A percentile compares a stretch with the other conserved stretches of the same genome.
phyloP scores from a whole-genome alignment of 345 rosid species.

The Psidium guajava region DNA sequence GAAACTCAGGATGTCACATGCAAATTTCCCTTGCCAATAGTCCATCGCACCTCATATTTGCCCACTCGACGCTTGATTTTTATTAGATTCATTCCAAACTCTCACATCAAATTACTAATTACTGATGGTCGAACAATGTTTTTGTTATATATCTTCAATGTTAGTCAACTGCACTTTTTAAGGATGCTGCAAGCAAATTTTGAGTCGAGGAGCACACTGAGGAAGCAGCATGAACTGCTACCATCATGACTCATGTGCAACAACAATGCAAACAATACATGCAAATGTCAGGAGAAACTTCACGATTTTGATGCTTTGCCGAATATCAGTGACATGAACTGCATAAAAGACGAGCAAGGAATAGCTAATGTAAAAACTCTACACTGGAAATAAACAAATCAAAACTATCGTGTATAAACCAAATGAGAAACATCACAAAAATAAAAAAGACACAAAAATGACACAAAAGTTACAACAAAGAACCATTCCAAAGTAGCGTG shows the following conservation, averaged over 20 bases:
- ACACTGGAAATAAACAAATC: background rate
- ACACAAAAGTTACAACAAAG: background rate
- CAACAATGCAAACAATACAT: background rate
- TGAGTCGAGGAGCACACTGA: background rate
- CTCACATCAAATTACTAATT: background rate
- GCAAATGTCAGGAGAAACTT: background rate
- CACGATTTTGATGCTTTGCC: background rate
- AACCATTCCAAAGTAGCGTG: background rate
- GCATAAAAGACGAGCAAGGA: background rate
- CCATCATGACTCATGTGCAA: background rate
- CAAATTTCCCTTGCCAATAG: slow-evolving; percentile 77
- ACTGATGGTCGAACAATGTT: background rate
- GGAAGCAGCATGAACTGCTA: background rate
- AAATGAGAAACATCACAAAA: background rate
- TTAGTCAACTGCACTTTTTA: background rate
- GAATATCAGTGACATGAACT: background rate
- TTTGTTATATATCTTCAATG: background rate
- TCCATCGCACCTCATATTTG: slow-evolving; percentile 87
- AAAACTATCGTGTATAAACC: background rate
- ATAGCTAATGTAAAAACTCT: background rate
- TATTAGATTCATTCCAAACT: slow-evolving; percentile 28
- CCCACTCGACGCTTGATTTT: slow-evolving; percentile 78
- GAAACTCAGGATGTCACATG: too few species aligned
- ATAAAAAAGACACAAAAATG: background rate
- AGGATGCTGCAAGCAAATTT: background rate